These are phyloP conservation scores for Pouteria glomerata DNA, from an alignment of 148 eudicot genomes.

Conservation along the genomic window DNA sequence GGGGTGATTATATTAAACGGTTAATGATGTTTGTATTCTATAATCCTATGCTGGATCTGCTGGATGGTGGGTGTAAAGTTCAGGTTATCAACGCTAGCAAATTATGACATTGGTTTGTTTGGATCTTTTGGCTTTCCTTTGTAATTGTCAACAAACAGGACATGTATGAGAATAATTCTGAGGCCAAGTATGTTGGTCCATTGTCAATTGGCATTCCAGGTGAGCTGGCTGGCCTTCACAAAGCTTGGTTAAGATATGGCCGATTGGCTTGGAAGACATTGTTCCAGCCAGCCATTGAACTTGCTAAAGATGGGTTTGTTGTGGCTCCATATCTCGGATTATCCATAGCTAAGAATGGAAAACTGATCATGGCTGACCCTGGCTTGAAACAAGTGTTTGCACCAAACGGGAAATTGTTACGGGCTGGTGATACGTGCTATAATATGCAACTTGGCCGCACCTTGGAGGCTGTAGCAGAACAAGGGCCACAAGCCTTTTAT, in stretches of 20 bases:
- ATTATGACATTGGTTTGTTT: no score
- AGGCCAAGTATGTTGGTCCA: slow-evolving; percentile 50
- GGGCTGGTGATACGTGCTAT: slow-evolving; percentile 73
- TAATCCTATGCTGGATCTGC: background rate
- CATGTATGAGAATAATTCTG: slow-evolving; percentile 53
- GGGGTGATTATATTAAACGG: background rate
- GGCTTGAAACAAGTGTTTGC: slow-evolving; percentile 73
- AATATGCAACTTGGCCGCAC: slow-evolving; percentile 58
- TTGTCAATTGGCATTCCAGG: slow-evolving; percentile 83
- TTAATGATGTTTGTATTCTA: no score
- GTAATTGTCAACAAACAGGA: no score
- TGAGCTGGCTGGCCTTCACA: slow-evolving; percentile 79
- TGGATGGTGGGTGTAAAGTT: no score
- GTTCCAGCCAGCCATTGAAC: slow-evolving; percentile 61
- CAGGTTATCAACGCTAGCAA: no score
- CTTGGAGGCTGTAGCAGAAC: slow-evolving; percentile 59
- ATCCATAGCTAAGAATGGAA: slow-evolving; percentile 19
- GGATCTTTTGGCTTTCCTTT: no score
- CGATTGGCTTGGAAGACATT: slow-evolving; percentile 63
- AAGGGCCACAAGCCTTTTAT: slow-evolving; percentile 64
- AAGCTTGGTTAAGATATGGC: slow-evolving; percentile 77
- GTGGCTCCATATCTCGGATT: slow-evolving; percentile 54
- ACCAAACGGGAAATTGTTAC: slow-evolving; percentile 58
- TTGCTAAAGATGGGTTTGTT: slow-evolving; percentile 61
- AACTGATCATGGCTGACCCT: slow-evolving; percentile 43